Evolutionary conservation across 148 eudicot species (phyloP), one percentile per base, ranked within the genome.

Genomic region (Simmondsia chinensis): DNA sequence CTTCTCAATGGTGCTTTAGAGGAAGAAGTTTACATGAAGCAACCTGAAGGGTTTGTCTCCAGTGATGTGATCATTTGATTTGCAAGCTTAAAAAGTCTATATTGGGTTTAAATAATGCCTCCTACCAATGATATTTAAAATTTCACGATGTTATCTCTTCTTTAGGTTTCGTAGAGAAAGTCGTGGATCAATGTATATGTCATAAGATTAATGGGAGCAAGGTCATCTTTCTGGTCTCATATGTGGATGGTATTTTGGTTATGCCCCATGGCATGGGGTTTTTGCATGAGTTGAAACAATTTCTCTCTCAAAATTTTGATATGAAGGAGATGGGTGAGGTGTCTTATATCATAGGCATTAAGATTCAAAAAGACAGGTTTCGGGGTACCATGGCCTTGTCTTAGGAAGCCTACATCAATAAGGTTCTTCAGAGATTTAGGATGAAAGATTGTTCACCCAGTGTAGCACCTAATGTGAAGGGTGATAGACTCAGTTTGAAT

Each of bases 1-100:
- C 20, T 41, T 21, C 26, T 18, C 5, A 41, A 41, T 41, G 26
- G 45, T 3, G 4, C 9, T 2, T 9, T 43, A 18, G 29, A 43
- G 9, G 47, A 43, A 18, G 15, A 10, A n/a, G 15, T 23, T 9
- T 43, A 24, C n/a, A 43, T 23, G 6, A 12, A 22, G 6, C 30
- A 43, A 24, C 30, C 17, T 9, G 30, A 43, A 43, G 23, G 23
- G 12, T 22, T 43, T 24, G 19, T 9, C 3, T 6, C 3, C 11
- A 11, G 9, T 9, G 22, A 43, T 3, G n/a, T 11, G 15, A 10
- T 9, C 22, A 43, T 8, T 2, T 23, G 47, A 18, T 43, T 21
- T 43, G 22, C 22, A 43, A 43, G 15, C 47, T 21, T 18, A 43
- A 43, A 18, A 43, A 43, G 15, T 43, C 28, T 10, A 43, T 43